Evolutionary conservation across 2,329 filamentous ascomycete genomes (phyloP), one percentile per base, ranked within the genome.

Genomic region (Colletotrichum endophyticum): DNA sequence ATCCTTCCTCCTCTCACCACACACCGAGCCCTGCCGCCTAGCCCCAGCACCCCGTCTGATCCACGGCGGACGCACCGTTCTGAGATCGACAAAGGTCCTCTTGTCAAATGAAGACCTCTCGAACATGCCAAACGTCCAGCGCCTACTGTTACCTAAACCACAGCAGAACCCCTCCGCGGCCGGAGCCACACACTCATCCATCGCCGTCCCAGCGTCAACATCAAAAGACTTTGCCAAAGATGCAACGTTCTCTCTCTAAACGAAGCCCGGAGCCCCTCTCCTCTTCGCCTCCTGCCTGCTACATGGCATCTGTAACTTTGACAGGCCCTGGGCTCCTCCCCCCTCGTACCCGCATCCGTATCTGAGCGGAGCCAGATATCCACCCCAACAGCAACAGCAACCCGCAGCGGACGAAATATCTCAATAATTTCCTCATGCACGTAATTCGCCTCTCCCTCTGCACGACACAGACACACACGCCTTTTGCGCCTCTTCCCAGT

Each of bases 41-140:
- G 70, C 70, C n/a, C 25, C 36, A 19, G 34, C 28, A 53, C 57
- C 59, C n/a, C 66, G 57, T 73, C 72, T 56, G 72, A 71, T 71
- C 22, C 32, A 66, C 72, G 66, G 69, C 34, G 16, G 44, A 32
- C 70, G 56, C 32, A 6, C 62, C 22, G 30, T 32, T 70, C 39
- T 57, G 32, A 62, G 36, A 63, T 63, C 59, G 36, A 59, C 44
- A 25, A 12, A 34, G 19, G 28, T 27, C 27, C 28, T 32, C 59
- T 30, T 64, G n/a, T 32, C 57, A 30, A 53, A n/a, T 27, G 13
- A 25, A 66, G 25, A 57, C 49, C 32, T 68, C 16, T 59, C 34
- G 49, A 69, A 59, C 25, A 72, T 30, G n/a, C 59, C 6, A 49
- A 44, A 49, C 25, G 16, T 25, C 9, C n/a, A 57, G 66, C 56